Base-by-base conservation (phyloP, 2,329 filamentous ascomycete species). In the Calonectria pteridis region DNA sequence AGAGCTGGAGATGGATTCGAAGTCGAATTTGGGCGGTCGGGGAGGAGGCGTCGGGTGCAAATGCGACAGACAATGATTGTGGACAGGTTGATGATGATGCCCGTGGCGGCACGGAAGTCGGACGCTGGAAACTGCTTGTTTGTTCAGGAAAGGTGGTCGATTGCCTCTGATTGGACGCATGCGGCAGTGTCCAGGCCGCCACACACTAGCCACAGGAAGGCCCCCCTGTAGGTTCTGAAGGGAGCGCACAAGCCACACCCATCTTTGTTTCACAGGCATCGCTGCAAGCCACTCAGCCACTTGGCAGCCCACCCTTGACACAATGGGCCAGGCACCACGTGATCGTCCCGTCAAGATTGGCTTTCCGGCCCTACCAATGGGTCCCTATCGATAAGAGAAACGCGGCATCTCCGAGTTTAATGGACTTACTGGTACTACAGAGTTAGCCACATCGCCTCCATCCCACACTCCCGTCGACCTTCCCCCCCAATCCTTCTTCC, bases 101-200 rank as follows among this genome's bases (percentile, higher is more conserved):
- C 53, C 67, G 70, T 67, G 69, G 50, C 35, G 73, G 69, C 73
- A 67, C 50, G 71, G 76, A 67, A 65, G 73, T 76, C 71, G 75
- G 75, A 67, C 58, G 68, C 68, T 76, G 73, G 72, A 68, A 78
- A 73, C 74, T 80, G 77, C 67, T 28, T 80, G 76, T 78, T 77
- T 75, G 77, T 80, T 82, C 69, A 80, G 82, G 82, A 81, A 81
- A 83, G 82, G 82, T 84, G 82, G 83, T 83, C 81, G 81, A 75
- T 81, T 83, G 76, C 50, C 40, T 76, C 71, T 77, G 72, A 78
- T 81, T 80, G 78, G 79, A 73, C 69, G 75, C 76, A 75, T 62
- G 66, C 66, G 51, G 43, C 20, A 75, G 71, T 76, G 79, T 81
- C 78, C 81, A 81, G 67, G 63, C 29, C 68, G 69, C 62, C 65